Evolutionary conservation across 768 basidiomycete species (phyloP), one percentile per base, ranked within the genome.

Genomic region (Butyriboletus loyo): DNA sequence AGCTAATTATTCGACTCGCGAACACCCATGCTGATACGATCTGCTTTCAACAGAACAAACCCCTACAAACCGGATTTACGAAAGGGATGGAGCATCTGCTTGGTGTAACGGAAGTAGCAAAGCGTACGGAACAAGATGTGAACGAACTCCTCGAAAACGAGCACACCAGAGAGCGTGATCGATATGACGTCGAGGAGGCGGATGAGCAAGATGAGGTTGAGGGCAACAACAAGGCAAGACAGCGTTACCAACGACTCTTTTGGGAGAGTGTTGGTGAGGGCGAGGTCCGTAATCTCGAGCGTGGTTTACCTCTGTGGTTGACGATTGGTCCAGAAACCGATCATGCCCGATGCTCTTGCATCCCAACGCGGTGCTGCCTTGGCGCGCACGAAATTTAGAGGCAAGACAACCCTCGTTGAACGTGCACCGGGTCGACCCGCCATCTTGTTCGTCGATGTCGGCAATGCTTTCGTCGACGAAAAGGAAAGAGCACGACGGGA

Each of bases 251-350:
- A 59, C 78, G 84, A 38, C 71, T 82, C 39, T 92, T 87, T 66
- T 92, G 89, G 87, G 90, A 92, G 66, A 81, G 85, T 28, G 79
- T 87, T 35, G 76, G 77, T 10, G 90, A 92, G 60, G 82, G 84
- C 53, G 69, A 80, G 70, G 90, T 89, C 63, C 37, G 72, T 63
- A 69, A 63, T 30, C 21, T 30, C 11, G 34, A 58, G 41, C 35
- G 22, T 0, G 13, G 30, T 31, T 39, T 36, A 4, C 38, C 17
- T 10, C 14, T 13, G 34, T n/a, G 8, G 27, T 42, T 49, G 48
- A 48, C 19, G 15, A 53, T 45, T 43, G 28, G 11, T 39, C 13
- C 40, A 91, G 89, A 79, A 84, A 64, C 81, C 85, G 9, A 66
- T 87, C 38, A 75, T 90, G 34, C 80, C 85, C 3, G 70, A 62